These are phyloP conservation scores for Pseudonitzschia delicatissima DNA, from an alignment of 108 stramenopile genomes.

Conservation along the genomic window DNA sequence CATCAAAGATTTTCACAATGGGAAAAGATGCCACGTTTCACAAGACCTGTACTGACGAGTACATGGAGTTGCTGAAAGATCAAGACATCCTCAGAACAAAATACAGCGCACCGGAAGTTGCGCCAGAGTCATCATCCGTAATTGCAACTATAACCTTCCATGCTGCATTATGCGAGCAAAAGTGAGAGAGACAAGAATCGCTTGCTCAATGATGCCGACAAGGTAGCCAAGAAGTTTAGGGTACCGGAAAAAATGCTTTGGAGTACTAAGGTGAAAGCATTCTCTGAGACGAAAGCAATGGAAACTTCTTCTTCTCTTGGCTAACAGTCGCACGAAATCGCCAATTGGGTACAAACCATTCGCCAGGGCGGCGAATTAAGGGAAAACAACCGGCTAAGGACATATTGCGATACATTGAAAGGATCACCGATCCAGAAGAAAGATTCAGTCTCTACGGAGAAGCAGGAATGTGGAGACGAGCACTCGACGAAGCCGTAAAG, in stretches of 20 bases:
- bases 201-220: conserved; percentile 70
- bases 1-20: conserved; percentile 67
- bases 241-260: conserved; percentile 83
- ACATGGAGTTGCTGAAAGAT: conserved; percentile 65
- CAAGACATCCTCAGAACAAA: conserved; percentile 67
- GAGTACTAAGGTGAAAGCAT: conserved; percentile 79
- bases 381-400: conserved; percentile 51
- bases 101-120: conserved; percentile 61
- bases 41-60: conserved; percentile 76
- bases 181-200: conserved; percentile 65
- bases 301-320: conserved; percentile 60
- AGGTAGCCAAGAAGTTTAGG: conserved; percentile 82
- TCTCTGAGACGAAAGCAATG: conserved; percentile 75
- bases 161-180: conserved; percentile 59
- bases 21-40: conserved; percentile 77
- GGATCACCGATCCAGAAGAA: conserved; percentile 65
- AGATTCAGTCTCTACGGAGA: conserved; percentile 71
- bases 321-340: conserved; percentile 72
- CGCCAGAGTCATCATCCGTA: conserved; percentile 63
- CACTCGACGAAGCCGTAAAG: conserved; percentile 71
- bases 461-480: conserved; percentile 66
- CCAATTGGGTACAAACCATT: conserved; percentile 86
- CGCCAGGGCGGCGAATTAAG: conserved; percentile 74
- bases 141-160: conserved; percentile 62
- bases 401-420: conserved; percentile 67